Conservation (phyloP, 805 yeast genomes). For the Deakozyma indianensis region DNA sequence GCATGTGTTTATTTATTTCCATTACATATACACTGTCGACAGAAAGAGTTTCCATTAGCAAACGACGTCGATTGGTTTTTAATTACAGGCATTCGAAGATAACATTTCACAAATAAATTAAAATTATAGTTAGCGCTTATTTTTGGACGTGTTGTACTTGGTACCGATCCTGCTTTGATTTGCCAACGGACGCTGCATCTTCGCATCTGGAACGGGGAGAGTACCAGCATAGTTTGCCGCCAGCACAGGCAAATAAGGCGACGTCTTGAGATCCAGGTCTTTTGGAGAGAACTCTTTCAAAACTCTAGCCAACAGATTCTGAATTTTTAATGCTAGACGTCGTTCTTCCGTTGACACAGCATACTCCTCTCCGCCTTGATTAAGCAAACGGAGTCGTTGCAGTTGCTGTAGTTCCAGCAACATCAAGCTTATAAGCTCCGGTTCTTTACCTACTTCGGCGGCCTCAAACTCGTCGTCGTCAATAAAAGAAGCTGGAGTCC, state of each 20-base stretch:
- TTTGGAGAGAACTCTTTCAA: slow-evolving; percentile 19
- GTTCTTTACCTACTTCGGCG: slow-evolving; percentile 27
- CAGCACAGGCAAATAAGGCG: slow-evolving; percentile 45
- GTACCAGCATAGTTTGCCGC: slow-evolving; percentile 65
- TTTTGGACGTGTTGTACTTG: background rate
- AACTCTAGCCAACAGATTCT: slow-evolving; percentile 29
- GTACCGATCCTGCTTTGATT: background rate
- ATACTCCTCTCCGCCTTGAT: slow-evolving; percentile 11
- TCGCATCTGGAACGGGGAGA: slow-evolving; percentile 36
- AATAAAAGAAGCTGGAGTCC: slow-evolving; percentile 35
- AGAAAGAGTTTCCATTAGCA: background rate
- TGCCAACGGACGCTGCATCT: slow-evolving; percentile 4
- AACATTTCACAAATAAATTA: background rate
- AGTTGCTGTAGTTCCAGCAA: slow-evolving; percentile 35
- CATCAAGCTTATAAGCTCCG: slow-evolving; percentile 29
- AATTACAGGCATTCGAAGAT: background rate
- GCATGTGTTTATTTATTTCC: background rate
- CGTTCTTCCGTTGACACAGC: slow-evolving; percentile 19
- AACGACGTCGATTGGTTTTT: background rate
- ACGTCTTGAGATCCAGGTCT: slow-evolving; percentile 11
- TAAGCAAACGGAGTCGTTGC: slow-evolving; percentile 31
- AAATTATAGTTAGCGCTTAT: background rate
- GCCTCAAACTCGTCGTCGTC: slow-evolving; percentile 40
- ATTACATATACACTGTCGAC: background rate
- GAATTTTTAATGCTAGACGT: slow-evolving; percentile 20